Conservation (phyloP, 2,329 filamentous ascomycete genomes). For the Conoideocrella luteorostrata region DNA sequence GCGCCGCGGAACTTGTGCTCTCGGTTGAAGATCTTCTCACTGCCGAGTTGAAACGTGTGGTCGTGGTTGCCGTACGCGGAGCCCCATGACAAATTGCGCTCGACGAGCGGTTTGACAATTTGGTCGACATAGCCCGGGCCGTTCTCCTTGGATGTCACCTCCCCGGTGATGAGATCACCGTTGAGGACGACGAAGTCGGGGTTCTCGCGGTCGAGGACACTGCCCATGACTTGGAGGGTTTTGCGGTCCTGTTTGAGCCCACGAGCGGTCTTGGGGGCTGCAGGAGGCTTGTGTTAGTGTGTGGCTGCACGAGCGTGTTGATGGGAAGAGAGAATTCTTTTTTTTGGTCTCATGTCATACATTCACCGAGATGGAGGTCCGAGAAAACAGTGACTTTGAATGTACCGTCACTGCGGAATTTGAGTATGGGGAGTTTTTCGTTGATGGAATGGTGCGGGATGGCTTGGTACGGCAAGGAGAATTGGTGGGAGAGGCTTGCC, state of each 20-base stretch:
- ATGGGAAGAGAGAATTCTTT: too few species aligned
- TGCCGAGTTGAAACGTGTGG: slow-evolving; percentile 49
- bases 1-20: slow-evolving; percentile 32
- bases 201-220: slow-evolving; percentile 49
- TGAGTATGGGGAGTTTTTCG: neutral
- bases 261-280: slow-evolving; percentile 20
- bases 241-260: slow-evolving; percentile 47
- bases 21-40: slow-evolving; percentile 31
- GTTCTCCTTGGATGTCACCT: slow-evolving; percentile 50
- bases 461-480: neutral
- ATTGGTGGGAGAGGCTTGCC: neutral
- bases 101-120: slow-evolving; percentile 51
- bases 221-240: slow-evolving; percentile 49
- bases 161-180: slow-evolving; percentile 65
- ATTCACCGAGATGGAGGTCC: slow-evolving; percentile 5
- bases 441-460: too few species aligned
- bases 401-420: neutral
- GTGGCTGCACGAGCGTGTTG: too few species aligned
- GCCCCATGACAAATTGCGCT: slow-evolving; percentile 52
- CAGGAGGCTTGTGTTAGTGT: too few species aligned
- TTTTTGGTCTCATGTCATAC: too few species aligned
- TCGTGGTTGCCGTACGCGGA: slow-evolving; percentile 70
- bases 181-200: slow-evolving; percentile 62
- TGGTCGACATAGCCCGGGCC: slow-evolving; percentile 49
- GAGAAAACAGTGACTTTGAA: slow-evolving; percentile 8